Evolutionary conservation across 2,329 filamentous ascomycete genomes (phyloP).

Genomic region (Ophiostoma himal-ulmi): DNA sequence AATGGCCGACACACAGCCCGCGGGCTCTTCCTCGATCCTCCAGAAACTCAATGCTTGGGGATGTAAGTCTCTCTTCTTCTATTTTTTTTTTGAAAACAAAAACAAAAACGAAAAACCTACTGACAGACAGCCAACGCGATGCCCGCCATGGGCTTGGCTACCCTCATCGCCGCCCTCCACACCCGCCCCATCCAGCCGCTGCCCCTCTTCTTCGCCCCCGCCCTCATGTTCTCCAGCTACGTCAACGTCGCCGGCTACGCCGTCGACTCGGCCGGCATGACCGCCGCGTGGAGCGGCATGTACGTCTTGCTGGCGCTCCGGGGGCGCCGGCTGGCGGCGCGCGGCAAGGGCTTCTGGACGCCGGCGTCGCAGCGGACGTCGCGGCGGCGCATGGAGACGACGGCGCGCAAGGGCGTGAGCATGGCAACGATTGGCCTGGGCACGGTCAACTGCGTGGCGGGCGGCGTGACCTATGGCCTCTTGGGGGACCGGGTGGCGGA

Average conservation of each 20-base stretch:
- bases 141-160: conserved; percentile 50
- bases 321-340: conserved; percentile 32
- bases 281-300: conserved; percentile 51
- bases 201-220: conserved; percentile 46
- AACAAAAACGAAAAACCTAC: too few relatives aligned
- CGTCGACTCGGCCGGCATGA: conserved; percentile 51
- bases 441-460: conserved; percentile 43
- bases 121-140: conserved; percentile 44
- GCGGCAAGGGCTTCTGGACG: conserved; percentile 24
- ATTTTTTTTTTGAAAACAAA: background rate
- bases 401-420: conserved; percentile 45
- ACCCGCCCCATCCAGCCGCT: conserved; percentile 47
- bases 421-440: conserved; percentile 47
- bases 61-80: conserved; percentile 23
- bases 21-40: conserved; percentile 22
- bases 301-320: conserved; percentile 53
- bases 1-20: conserved; percentile 1
- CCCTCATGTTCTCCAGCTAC: conserved; percentile 53
- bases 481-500: conserved; percentile 48
- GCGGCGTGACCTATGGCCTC: conserved; percentile 45
- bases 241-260: conserved; percentile 55
- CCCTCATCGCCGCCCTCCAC: conserved; percentile 52
- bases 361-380: conserved; percentile 37
- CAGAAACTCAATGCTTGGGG: conserved; percentile 29
- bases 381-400: conserved; percentile 29